Conservation (phyloP, 2,329 filamentous ascomycete genomes). For the Ophiosphaerella korrae region DNA sequence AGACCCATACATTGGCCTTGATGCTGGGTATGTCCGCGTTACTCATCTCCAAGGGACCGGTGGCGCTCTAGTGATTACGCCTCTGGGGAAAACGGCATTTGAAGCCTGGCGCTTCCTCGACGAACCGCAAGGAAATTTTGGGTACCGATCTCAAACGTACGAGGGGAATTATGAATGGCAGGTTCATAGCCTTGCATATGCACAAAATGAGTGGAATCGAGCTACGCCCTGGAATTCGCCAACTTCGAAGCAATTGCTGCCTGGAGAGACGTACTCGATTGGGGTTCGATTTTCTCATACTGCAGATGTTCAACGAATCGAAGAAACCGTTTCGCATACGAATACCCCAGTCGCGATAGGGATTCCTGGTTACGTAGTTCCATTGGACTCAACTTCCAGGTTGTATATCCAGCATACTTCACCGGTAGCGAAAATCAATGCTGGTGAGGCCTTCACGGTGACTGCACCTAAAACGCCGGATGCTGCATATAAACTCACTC, state of each 20-base stretch:
- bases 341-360: conserved; percentile 58
- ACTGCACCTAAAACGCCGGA: conserved; percentile 29
- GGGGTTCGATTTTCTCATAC: conserved; percentile 60
- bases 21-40: conserved; percentile 63
- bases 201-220: conserved; percentile 61
- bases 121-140: conserved; percentile 46
- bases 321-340: conserved; percentile 51
- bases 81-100: conserved; percentile 56
- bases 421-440: conserved; percentile 48
- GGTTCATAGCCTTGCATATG: conserved; percentile 59
- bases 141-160: conserved; percentile 59
- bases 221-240: conserved; percentile 61
- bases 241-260: conserved; percentile 52
- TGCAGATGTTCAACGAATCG: conserved; percentile 53
- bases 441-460: conserved; percentile 45
- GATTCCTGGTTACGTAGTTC: conserved; percentile 61
- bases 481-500: conserved; percentile 51
- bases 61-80: conserved; percentile 60
- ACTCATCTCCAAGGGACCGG: conserved; percentile 59
- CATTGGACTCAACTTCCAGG: conserved; percentile 53
- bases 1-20: conserved; percentile 65
- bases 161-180: conserved; percentile 68
- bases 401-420: conserved; percentile 54
- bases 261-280: conserved; percentile 54
- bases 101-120: conserved; percentile 62